Evolutionary conservation across 2,329 filamentous ascomycete genomes (phyloP).

Genomic region (Curvularia eragrostidis): DNA sequence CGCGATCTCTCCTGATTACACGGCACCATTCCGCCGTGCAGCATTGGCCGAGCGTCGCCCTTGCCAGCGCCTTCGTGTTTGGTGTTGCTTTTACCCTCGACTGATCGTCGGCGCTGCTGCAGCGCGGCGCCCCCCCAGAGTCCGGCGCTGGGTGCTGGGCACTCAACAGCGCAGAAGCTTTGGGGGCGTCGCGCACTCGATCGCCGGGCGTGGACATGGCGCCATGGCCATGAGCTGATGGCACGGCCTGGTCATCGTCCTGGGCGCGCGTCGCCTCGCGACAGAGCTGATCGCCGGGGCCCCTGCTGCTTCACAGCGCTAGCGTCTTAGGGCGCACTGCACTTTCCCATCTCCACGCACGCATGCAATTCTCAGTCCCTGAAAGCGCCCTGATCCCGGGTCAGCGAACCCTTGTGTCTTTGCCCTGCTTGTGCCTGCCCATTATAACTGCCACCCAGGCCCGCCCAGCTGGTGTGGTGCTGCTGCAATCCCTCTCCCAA

Average conservation of each 20-base stretch:
- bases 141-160: too few relatives aligned
- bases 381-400: constrained; percentile 29
- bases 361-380: constrained; percentile 26
- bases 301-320: constrained; percentile 20
- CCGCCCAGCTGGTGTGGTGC: constrained; percentile 23
- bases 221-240: constrained; percentile 9
- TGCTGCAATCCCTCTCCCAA: constrained; percentile 18
- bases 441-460: constrained; percentile 28
- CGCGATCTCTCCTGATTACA: constrained; percentile 19
- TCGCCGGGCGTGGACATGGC: constrained; percentile 1
- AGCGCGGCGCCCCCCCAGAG: background rate
- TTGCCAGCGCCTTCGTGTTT: background rate
- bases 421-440: constrained; percentile 30
- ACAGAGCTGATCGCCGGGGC: constrained; percentile 24
- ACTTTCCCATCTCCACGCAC: constrained; percentile 19
- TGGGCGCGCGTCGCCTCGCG: constrained; percentile 12
- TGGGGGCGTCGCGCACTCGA: background rate
- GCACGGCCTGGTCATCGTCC: constrained; percentile 10
- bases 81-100: constrained; percentile 11
- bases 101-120: background rate
- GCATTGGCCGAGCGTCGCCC: constrained; percentile 16
- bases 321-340: constrained; percentile 19
- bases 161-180: constrained; percentile 10
- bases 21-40: constrained; percentile 20
- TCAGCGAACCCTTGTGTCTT: constrained; percentile 15